Percentiles rank a stretch among this genome's conserved stretches.
Evolutionary conservation across 345 rosid species (phyloP).

Genomic region (Mercurialis annua): DNA sequence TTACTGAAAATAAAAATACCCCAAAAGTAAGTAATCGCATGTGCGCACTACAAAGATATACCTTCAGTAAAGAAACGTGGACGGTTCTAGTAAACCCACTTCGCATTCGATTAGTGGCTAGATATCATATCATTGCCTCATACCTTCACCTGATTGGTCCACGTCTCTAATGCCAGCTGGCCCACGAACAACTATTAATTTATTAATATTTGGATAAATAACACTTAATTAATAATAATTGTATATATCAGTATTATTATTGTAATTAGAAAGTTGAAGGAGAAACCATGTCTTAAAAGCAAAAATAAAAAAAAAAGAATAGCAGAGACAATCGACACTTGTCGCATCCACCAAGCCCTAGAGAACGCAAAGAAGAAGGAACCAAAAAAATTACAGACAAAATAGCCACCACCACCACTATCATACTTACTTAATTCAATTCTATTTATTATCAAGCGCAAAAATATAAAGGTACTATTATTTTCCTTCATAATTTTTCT

Average conservation of each 20-base stretch:
- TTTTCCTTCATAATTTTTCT: background rate
- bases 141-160: slow-evolving; percentile 31
- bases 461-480: background rate
- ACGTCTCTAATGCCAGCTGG: slow-evolving; percentile 29
- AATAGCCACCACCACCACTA: slow-evolving; percentile 4
- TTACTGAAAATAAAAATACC: slow-evolving; percentile 28
- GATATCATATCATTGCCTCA: slow-evolving; percentile 10
- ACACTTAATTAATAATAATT: background rate
- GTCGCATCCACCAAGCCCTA: slow-evolving; percentile 31
- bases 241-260: too few relatives aligned
- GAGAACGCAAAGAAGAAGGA: slow-evolving; percentile 21
- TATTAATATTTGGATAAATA: background rate
- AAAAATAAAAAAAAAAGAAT: background rate
- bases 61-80: slow-evolving; percentile 34
- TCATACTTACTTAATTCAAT: too few relatives aligned
- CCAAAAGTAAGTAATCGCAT: background rate
- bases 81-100: background rate
- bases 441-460: background rate
- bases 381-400: slow-evolving; percentile 10
- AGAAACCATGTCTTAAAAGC: slow-evolving; percentile 30
- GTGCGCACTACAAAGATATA: background rate
- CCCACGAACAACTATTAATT: slow-evolving; percentile 26
- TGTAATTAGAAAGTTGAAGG: too few relatives aligned
- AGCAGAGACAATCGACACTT: slow-evolving; percentile 35
- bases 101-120: slow-evolving; percentile 17